phyloP scores from a whole-genome alignment of 106 monocot species.

The Posidonia australis region DNA sequence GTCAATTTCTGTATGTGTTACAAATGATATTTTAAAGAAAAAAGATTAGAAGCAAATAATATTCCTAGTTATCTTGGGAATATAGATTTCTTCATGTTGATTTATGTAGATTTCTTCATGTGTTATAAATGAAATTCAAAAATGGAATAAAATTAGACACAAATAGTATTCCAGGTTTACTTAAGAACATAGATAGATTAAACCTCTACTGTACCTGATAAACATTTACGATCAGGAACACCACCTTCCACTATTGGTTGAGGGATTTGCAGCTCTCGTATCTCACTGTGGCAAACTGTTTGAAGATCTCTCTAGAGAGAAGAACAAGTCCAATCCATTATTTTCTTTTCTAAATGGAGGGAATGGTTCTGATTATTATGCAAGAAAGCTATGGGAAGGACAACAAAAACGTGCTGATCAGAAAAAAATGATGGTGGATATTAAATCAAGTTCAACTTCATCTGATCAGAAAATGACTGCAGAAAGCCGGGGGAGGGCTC shows the following conservation, averaged over 20 bases:
- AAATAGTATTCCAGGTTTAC: too few species aligned
- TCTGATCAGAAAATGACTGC: conserved; percentile 56
- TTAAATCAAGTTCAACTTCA: conserved; percentile 19
- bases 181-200: too few species aligned
- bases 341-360: conserved; percentile 25
- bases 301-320: conserved; percentile 87
- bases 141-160: too few species aligned
- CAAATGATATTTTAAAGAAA: too few species aligned
- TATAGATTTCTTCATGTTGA: too few species aligned
- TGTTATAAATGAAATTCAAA: too few species aligned
- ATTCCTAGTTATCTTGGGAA: too few species aligned
- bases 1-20: too few species aligned
- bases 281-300: conserved; percentile 83
- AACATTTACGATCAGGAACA: too few species aligned
- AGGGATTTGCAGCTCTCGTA: conserved; percentile 80
- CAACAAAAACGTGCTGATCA: conserved; percentile 44
- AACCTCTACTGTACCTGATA: too few species aligned
- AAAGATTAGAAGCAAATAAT: too few species aligned
- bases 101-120: too few species aligned
- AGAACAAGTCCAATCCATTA: not conserved
- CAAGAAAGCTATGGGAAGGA: conserved; percentile 83
- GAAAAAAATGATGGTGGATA: conserved; percentile 15
- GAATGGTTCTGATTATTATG: conserved; percentile 68
- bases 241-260: conserved; percentile 36
- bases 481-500: conserved; percentile 62